Conservation (phyloP, 31 red algal species). For the Odonthalia washingtoniensis region DNA sequence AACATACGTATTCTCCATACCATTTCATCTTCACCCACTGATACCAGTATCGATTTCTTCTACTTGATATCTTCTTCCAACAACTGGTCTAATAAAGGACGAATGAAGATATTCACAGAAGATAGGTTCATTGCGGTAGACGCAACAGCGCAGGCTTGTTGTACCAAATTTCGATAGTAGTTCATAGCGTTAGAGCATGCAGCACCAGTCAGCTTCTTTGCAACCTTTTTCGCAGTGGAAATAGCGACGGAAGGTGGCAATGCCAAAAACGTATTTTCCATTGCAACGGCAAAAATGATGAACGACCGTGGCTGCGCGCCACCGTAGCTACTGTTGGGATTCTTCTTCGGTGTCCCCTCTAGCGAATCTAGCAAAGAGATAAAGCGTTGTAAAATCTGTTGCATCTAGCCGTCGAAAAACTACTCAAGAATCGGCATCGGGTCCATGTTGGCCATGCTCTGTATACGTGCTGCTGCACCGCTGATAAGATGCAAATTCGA, state of each 20-base stretch:
- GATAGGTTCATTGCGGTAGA: conserved; percentile 40
- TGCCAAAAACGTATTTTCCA: conserved; percentile 82
- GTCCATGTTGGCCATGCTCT: conserved; percentile 69
- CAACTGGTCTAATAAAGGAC: conserved; percentile 55
- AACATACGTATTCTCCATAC: conserved; percentile 92
- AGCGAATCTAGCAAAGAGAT: conserved; percentile 80
- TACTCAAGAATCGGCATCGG: conserved; percentile 44
- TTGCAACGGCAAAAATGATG: conserved; percentile 79
- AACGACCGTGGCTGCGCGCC: conserved; percentile 51
- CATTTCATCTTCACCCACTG: conserved; percentile 75
- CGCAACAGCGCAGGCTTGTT: conserved; percentile 59
- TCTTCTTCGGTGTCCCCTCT: conserved; percentile 88
- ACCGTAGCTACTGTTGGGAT: conserved; percentile 46
- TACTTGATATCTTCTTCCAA: conserved; percentile 41
- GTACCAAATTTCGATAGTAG: conserved; percentile 82
- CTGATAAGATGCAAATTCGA: conserved; percentile 77
- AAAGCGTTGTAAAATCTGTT: conserved; percentile 75
- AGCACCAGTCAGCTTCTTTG: conserved; percentile 65
- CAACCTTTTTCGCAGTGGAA: conserved; percentile 62
- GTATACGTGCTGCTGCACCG: conserved; percentile 69
- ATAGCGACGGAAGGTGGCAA: conserved; percentile 52
- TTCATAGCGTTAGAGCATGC: conserved; percentile 81
- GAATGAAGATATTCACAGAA: conserved; percentile 75
- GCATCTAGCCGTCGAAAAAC: conserved; percentile 86
- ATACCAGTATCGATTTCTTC: conserved; percentile 40